Conservation (phyloP, 2,329 filamentous ascomycete genomes). For the Pseudocercospora ulei region DNA sequence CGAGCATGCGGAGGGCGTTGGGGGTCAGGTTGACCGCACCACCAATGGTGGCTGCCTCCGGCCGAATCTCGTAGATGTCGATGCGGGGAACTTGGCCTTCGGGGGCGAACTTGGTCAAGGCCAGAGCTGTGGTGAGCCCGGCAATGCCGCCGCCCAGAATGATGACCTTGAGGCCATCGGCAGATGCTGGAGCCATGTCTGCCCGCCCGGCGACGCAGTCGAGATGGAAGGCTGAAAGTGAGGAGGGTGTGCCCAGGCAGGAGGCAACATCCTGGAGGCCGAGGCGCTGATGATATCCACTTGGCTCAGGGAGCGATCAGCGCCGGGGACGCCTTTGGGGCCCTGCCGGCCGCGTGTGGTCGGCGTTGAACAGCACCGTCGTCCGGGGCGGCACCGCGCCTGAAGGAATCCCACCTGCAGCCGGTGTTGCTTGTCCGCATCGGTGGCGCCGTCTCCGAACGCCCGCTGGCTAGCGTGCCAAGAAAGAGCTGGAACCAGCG, state of each 20-base stretch:
- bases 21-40: slow-evolving; percentile 44
- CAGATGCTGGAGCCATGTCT: slow-evolving; percentile 30
- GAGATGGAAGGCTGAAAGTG: not conserved
- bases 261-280: not conserved
- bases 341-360: slow-evolving; percentile 1
- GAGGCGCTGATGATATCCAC: slow-evolving; percentile 7
- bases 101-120: slow-evolving; percentile 40
- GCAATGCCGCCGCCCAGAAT: slow-evolving; percentile 47
- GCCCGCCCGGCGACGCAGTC: not conserved
- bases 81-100: slow-evolving; percentile 34
- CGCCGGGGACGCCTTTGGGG: slow-evolving; percentile 5
- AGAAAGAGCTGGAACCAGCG: slow-evolving; percentile 3
- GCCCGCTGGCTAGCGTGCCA: slow-evolving; percentile 4
- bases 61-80: slow-evolving; percentile 44
- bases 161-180: slow-evolving; percentile 36
- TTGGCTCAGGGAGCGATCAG: not conserved
- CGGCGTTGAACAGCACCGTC: not conserved
- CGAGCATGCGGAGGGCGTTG: slow-evolving; percentile 38
- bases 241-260: not conserved
- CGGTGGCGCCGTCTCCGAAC: too few relatives aligned
- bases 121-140: slow-evolving; percentile 44
- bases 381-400: not conserved
- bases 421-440: not conserved
- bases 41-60: slow-evolving; percentile 40
- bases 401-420: too few relatives aligned